phyloP scores from a whole-genome alignment of 2,329 filamentous ascomycete species.

The Fusarium sp. region DNA sequence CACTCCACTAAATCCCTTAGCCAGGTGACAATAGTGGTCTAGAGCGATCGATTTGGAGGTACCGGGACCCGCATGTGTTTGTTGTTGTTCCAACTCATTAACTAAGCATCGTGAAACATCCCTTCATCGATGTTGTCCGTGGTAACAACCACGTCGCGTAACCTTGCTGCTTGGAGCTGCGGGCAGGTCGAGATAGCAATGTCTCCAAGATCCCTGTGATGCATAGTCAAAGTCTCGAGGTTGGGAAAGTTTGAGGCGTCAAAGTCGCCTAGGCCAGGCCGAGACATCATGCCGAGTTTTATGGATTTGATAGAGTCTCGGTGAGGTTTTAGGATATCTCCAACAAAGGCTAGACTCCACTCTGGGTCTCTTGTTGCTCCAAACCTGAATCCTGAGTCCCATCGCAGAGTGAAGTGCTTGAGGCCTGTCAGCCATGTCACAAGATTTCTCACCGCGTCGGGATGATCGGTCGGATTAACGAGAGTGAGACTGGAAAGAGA shows the following conservation, averaged over 20 bases:
- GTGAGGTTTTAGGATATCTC: not conserved
- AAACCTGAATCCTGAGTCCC: not conserved
- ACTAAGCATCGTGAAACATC: not conserved
- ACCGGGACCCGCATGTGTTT: not conserved
- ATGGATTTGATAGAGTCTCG: not conserved
- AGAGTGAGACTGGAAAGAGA: not conserved
- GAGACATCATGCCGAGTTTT: not conserved
- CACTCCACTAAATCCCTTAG: constrained; percentile 11
- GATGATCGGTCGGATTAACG: not conserved
- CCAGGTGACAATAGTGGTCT: not conserved
- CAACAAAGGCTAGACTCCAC: not conserved
- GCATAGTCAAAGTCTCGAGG: not conserved
- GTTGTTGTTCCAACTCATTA: too few relatives aligned
- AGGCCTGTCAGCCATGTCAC: not conserved
- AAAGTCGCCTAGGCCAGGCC: not conserved
- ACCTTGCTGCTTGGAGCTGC: not conserved
- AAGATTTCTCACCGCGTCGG: not conserved
- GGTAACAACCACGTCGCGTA: not conserved
- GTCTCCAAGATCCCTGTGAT: not conserved
- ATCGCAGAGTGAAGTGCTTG: not conserved
- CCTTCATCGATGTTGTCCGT: not conserved
- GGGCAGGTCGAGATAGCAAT: not conserved
- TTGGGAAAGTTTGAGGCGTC: not conserved
- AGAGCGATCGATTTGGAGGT: not conserved
- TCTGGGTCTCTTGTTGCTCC: not conserved